Conservation (phyloP, 768 basidiomycete genomes). For the Leucocoprinus leucothites region DNA sequence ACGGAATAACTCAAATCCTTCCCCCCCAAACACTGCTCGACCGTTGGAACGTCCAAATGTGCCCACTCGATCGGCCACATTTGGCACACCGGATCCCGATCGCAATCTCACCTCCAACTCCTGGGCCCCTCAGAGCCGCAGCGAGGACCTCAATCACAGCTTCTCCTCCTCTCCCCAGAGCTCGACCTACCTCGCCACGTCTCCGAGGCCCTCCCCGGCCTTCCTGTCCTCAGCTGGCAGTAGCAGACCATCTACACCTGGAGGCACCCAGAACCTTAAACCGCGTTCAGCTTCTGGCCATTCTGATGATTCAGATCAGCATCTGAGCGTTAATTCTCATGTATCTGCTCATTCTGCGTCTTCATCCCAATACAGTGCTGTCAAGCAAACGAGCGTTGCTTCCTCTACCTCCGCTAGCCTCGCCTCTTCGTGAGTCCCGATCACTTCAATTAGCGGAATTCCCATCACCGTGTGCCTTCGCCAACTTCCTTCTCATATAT, state of each 20-base stretch:
- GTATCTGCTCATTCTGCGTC: slow-evolving; percentile 55
- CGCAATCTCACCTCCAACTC: slow-evolving; percentile 41
- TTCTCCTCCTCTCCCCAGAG: slow-evolving; percentile 24
- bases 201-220: slow-evolving; percentile 41
- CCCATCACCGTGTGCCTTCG: slow-evolving; percentile 11
- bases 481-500: slow-evolving; percentile 26
- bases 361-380: slow-evolving; percentile 33
- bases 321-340: slow-evolving; percentile 44
- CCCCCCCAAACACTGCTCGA: slow-evolving; percentile 32
- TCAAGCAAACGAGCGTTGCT: slow-evolving; percentile 41
- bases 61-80: slow-evolving; percentile 66
- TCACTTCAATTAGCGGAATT: slow-evolving; percentile 6
- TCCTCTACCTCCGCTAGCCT: slow-evolving; percentile 57
- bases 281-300: slow-evolving; percentile 53
- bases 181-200: slow-evolving; percentile 22
- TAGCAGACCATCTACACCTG: slow-evolving; percentile 57
- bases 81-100: slow-evolving; percentile 52
- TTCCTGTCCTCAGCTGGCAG: slow-evolving; percentile 39
- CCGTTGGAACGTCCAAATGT: slow-evolving; percentile 49
- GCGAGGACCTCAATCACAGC: slow-evolving; percentile 70
- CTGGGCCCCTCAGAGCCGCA: slow-evolving; percentile 51
- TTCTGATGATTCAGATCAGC: slow-evolving; percentile 45
- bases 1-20: slow-evolving; percentile 30
- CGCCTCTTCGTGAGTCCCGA: slow-evolving; percentile 53
- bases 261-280: slow-evolving; percentile 42